Evolutionary conservation across 306 rosid genomes (phyloP), one percentile per base, ranked within the genome.

Genomic region (Fagus crenata): DNA sequence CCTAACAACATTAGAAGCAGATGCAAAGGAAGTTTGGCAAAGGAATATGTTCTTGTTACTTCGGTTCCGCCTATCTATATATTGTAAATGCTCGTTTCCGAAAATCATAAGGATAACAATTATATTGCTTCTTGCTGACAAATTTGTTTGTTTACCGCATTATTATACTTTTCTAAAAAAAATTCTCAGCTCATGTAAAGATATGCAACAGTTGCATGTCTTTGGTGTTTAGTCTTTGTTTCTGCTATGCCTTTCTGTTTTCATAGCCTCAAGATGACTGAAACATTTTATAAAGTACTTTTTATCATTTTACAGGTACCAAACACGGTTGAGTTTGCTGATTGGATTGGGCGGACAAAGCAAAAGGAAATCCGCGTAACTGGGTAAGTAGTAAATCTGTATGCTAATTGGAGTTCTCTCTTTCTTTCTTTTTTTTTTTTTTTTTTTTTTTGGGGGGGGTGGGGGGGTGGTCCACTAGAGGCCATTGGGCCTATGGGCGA

Each of bases 331-430:
- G 98, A 94, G 81, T 94, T 94, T 81, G 98, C 97, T 2, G 98
- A 94, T 82, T 94, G 98, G 97, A 92, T 94, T 83, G 95, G 98
- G 69, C 87, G 97, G 74, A 94, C 97, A 32, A 94, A 94, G 85
- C 95, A 88, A 85, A 94, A 92, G 87, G 74, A 89, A 87, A 94
- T 94, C 51, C 92, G 93, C 75, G 95, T 94, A 67, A 94, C 97
- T 32, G 98, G 93, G 98, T 92, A 81, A 81, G 92, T 85, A 43
- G 43, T 75, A 80, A 77, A 76, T 76, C 68, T 80, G 32, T 75
- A 67, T 64, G 46, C 71, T 72, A 13, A 41, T 4, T 68, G 28
- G 54, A 71, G 75, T 61, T 32, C 58, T 36, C 2, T 46, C 1
- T 9, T 46, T 46, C 11, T 46, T 46, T 42, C 2, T 7, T 41